Base-by-base conservation (phyloP, 441 rosid genomes). In the Aquilaria agallochum region DNA sequence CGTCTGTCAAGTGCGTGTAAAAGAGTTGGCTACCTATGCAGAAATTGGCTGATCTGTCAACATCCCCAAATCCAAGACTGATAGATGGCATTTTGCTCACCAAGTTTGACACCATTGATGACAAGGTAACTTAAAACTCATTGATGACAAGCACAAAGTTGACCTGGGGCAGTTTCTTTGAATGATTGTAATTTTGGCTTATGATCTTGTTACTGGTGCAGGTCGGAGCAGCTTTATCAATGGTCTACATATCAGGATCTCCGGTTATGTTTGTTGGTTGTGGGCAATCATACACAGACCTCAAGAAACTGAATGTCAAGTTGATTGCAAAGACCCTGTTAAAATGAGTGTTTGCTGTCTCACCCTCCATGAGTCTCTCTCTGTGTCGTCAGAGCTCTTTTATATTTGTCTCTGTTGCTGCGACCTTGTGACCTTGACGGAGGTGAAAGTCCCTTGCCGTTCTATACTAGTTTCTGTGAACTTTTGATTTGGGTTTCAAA, bases 231-330 rank as follows among this genome's bases (percentile, higher is more conserved):
- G 96, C 99, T 0, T 78, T 95, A 48, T 91, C 97, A 0, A 89
- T 95, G 99, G 99, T 95, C 53, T 95, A 95, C 77, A 81, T 85
- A 48, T 95, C 97, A 0, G 99, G 99, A 36, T 79, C 96, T 10
- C 99, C 99, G 0, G 96, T 95, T 42, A 95, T 91, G 99, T 95
- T 94, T n/a, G 94, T 94, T 20, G 99, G 99, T 31, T 94, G 99
- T 20, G 99, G 99, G n/a, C 97, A 91, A 78, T 87, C 95, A 0
- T 94, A 94, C 69, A 85, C 97, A 1, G 99, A 94, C 72, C 80
- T 94, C 65, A 94, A 91, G 80, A 94, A 87, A 77, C 86, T 94
- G 50, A 87, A 94, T 27, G 97, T 87, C 59, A 94, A 90, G 63
- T 72, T 90, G 9, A 91, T 94, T 6, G 95, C 83, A 36, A 91